Conservation (phyloP, 2,329 filamentous ascomycete genomes). For the Sporothrix schenckii region DNA sequence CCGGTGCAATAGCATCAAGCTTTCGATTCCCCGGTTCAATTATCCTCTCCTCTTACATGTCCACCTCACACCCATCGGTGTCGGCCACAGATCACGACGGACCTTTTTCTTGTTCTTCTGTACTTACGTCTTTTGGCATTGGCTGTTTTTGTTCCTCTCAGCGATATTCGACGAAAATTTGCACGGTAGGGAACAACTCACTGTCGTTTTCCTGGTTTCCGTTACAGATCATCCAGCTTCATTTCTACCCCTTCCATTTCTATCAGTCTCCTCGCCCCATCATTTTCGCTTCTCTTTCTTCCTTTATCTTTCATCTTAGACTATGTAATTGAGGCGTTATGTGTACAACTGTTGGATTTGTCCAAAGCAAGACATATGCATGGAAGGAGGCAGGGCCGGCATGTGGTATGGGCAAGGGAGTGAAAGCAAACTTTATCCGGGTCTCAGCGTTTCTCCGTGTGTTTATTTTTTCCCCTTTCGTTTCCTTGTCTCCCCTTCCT, state of each 20-base stretch:
- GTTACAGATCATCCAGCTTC: not conserved
- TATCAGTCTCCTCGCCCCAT: not conserved
- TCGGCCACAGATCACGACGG: not conserved
- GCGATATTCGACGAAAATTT: not conserved
- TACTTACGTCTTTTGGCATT: not conserved
- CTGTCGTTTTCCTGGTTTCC: slow-evolving; percentile 7
- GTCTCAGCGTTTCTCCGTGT: slow-evolving; percentile 6
- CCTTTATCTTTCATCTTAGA: not conserved
- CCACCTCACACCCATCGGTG: not conserved
- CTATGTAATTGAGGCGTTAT: slow-evolving; percentile 20
- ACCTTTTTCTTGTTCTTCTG: not conserved
- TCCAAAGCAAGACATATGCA: not conserved
- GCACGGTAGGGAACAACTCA: not conserved
- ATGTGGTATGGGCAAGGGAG: not conserved
- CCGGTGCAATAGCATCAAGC: not conserved
- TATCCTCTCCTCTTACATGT: not conserved
- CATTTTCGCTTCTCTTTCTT: not conserved
- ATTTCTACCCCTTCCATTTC: not conserved
- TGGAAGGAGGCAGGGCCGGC: not conserved
- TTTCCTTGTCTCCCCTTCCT: not conserved
- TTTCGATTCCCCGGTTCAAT: slow-evolving; percentile 16
- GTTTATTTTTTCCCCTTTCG: not conserved
- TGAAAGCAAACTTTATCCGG: slow-evolving; percentile 5
- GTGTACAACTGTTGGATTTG: slow-evolving; percentile 15
- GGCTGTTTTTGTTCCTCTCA: not conserved